A percentile compares a stretch with the other conserved stretches of the same genome.
Evolutionary conservation across 768 basidiomycete species (phyloP).

Genomic region (Asterophora parasitica): DNA sequence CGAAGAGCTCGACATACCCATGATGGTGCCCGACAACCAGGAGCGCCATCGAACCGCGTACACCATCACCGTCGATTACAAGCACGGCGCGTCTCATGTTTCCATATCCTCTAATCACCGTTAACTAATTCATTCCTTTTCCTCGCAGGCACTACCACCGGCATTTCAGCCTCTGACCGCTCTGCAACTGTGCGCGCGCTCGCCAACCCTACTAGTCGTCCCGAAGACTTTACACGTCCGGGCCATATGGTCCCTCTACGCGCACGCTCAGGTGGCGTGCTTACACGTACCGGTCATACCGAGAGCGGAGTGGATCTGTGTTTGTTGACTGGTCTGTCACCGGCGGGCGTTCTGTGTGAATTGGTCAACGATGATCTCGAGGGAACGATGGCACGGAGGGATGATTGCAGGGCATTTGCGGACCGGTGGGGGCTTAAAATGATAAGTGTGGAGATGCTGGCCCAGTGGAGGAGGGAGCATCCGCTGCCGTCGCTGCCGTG

Average conservation of each 20-base stretch:
- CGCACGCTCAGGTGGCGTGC: constrained; percentile 78
- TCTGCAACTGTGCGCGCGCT: constrained; percentile 82
- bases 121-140: constrained; percentile 6
- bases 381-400: constrained; percentile 92
- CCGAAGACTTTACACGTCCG: constrained; percentile 82
- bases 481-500: constrained; percentile 8
- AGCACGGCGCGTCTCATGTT: constrained; percentile 58
- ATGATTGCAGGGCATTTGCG: constrained; percentile 91
- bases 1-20: constrained; percentile 73
- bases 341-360: constrained; percentile 89
- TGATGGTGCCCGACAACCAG: constrained; percentile 92
- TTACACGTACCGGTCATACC: constrained; percentile 89
- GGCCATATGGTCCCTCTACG: constrained; percentile 95
- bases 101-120: constrained; percentile 12
- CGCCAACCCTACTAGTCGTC: constrained; percentile 48
- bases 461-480: constrained; percentile 39
- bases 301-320: constrained; percentile 90
- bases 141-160: constrained; percentile 91
- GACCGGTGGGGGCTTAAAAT: constrained; percentile 87
- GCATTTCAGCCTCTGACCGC: constrained; percentile 95
- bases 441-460: constrained; percentile 89
- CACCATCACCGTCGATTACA: constrained; percentile 93
- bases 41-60: constrained; percentile 93
- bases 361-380: constrained; percentile 86
- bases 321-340: constrained; percentile 57